Base-by-base conservation (phyloP, 1,284 basidiomycete species). In the Mycosarcoma maydis region DNA sequence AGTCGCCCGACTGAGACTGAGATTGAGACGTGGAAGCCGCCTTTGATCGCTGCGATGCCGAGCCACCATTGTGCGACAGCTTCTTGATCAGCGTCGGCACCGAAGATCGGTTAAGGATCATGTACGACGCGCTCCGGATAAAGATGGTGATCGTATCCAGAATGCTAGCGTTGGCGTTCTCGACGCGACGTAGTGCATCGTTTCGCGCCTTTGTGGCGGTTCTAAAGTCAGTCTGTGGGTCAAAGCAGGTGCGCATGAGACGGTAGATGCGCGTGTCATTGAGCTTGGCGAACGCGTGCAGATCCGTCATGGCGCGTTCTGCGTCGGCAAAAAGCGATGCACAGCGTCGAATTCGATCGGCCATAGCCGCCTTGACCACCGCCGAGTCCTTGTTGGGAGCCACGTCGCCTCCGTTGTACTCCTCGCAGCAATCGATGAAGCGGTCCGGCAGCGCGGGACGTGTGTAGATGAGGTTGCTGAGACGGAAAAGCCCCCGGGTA, bases 211-310 rank as follows among this genome's bases (percentile, higher is more conserved):
- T 97, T 58, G 91, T 84, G 2, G 94, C 85, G 5, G 86, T 86
- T 78, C 90, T 92, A 24, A 98, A 83, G 76, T 95, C 91, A 0
- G 89, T 89, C 72, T 92, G 88, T 0, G 89, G 85, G 80, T 97
- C 92, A 83, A 92, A 87, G 73, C 91, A 89, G 0, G 87, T 89
- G 77, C 88, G 90, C 38, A 95, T 84, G 5, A 94, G 85, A 81
- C 90, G 92, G 84, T 94, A 96, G 10, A 95, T 84, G 44, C 92
- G 86, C 19, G 86, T 86, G 75, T 97, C 93, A 81, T 97, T 97
- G 33, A 89, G 83, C 60, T 90, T 90, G 2, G 94, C 94, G 73
- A 98, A 97, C 0, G 87, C 82, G 19, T 88, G 85, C 20, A 99
- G 83, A 76, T 97, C 94, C 54, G 90, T 90, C 3, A 85, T 83